phyloP scores from a whole-genome alignment of 73 alveolate genomes.

The Paramecium primaurelia region DNA sequence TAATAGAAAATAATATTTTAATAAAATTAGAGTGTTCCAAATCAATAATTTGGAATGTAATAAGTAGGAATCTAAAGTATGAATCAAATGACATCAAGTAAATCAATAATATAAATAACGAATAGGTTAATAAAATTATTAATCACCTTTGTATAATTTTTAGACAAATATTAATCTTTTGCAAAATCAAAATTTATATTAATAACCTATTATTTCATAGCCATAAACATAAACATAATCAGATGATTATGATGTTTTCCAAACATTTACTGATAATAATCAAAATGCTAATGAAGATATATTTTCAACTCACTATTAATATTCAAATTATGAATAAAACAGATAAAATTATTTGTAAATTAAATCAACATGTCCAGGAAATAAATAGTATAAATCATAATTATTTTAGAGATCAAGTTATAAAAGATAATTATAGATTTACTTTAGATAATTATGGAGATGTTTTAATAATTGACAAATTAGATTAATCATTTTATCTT shows the following conservation, averaged over 20 bases:
- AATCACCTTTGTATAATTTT: no score
- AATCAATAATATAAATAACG: no score
- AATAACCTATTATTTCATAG: no score
- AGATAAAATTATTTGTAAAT: background rate
- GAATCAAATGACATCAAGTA: no score
- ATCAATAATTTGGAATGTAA: background rate
- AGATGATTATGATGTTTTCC: background rate
- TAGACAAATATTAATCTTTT: no score
- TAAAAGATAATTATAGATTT: background rate
- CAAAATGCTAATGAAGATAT: background rate
- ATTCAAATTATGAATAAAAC: background rate
- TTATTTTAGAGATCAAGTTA: background rate
- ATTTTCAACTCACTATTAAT: background rate
- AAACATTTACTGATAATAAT: background rate
- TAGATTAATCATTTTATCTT: background rate
- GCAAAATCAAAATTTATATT: no score
- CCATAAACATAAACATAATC: background rate
- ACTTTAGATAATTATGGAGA: background rate
- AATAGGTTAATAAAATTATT: no score
- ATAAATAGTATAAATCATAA: background rate
- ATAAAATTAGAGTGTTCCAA: background rate
- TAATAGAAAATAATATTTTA: no score
- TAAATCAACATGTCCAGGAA: background rate
- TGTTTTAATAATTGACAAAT: background rate
- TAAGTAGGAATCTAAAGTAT: no score